These are phyloP conservation scores for Silene coronaria DNA, from an alignment of 179 eudicot species.

Conservation along the genomic window DNA sequence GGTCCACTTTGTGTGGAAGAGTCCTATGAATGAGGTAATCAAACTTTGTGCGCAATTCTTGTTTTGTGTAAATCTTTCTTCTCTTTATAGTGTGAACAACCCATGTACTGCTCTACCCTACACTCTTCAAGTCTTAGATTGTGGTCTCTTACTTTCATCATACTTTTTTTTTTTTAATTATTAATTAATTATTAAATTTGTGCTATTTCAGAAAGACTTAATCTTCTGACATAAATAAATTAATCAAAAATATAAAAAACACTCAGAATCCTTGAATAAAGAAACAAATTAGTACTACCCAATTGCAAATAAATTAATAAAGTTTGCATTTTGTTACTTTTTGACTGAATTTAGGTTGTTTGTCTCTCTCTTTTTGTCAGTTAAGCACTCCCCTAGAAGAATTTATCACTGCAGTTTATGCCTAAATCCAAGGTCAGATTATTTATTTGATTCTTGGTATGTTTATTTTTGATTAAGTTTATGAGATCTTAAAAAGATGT, in stretches of 20 bases:
- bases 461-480: conserved; percentile 18
- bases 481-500: not conserved
- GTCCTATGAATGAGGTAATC: too few relatives aligned
- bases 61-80: too few relatives aligned
- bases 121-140: too few relatives aligned
- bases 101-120: too few relatives aligned
- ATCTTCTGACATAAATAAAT: not conserved
- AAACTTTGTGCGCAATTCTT: too few relatives aligned
- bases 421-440: conserved; percentile 19
- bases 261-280: not conserved
- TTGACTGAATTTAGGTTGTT: conserved; percentile 15
- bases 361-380: not conserved
- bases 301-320: not conserved
- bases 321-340: conserved; percentile 12
- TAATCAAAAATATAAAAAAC: not conserved
- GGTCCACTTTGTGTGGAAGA: too few relatives aligned
- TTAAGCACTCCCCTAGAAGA: conserved; percentile 12
- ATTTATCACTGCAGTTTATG: not conserved
- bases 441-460: not conserved
- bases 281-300: not conserved
- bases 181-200: too few relatives aligned
- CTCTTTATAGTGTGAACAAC: too few relatives aligned
- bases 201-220: not conserved
- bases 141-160: too few relatives aligned
- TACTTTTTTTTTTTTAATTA: not conserved